Evolutionary conservation across 306 rosid genomes (phyloP).

Genomic region (Begonia fuchsioides): DNA sequence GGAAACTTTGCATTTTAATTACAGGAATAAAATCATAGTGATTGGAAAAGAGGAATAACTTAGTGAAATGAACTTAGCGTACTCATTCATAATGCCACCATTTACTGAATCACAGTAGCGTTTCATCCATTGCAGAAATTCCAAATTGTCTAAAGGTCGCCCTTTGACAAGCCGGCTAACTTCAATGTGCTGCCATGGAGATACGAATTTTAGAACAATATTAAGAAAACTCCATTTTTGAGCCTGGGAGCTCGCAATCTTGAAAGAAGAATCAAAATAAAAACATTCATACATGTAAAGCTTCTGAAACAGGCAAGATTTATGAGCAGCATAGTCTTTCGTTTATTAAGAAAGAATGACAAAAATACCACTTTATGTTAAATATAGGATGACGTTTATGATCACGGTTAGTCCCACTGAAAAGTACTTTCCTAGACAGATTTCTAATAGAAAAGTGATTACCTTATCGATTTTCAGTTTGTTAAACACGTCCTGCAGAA

Average conservation of each 20-base stretch:
- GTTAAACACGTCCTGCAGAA: constrained; percentile 85
- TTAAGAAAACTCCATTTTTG: no score
- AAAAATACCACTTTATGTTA: no score
- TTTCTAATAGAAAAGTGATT: background rate
- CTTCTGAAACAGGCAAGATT: no score
- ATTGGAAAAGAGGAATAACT: background rate
- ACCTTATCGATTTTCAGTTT: constrained; percentile 84
- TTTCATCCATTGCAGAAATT: constrained; percentile 94
- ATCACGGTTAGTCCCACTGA: no score
- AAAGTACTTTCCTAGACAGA: no score
- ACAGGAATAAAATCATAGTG: background rate
- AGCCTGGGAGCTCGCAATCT: no score
- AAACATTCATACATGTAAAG: no score
- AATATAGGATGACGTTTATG: no score
- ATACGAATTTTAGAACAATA: no score
- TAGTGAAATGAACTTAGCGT: constrained; percentile 11
- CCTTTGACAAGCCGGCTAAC: constrained; percentile 95
- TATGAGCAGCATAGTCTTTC: no score
- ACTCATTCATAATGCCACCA: constrained; percentile 83
- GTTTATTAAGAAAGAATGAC: no score
- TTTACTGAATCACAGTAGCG: constrained; percentile 88
- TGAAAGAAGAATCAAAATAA: no score
- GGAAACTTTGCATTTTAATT: background rate
- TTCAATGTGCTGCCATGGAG: constrained; percentile 60
- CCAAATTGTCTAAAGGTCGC: constrained; percentile 91